Conservation (phyloP, 495 filamentous ascomycete species). For the Penicillium nucicola region DNA sequence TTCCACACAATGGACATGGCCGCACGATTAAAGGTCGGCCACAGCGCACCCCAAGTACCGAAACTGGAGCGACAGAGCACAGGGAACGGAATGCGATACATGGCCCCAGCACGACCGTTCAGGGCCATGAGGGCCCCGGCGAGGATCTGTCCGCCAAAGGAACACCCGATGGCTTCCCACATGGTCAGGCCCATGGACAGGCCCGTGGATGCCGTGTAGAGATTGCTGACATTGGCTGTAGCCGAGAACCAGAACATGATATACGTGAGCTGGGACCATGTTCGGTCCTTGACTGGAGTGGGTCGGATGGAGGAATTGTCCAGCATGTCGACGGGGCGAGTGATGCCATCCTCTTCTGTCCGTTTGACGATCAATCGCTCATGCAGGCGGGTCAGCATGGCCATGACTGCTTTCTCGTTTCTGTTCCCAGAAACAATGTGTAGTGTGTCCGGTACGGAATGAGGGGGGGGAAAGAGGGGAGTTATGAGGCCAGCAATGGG, state of each 20-base stretch:
- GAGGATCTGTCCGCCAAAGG: slow-evolving; percentile 29
- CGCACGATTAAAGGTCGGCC: slow-evolving; percentile 38
- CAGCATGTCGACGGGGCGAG: slow-evolving; percentile 19
- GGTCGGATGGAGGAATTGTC: slow-evolving; percentile 40
- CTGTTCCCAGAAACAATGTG: not conserved
- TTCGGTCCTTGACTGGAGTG: slow-evolving; percentile 28
- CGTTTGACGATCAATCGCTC: slow-evolving; percentile 18
- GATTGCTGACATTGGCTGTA: slow-evolving; percentile 36
- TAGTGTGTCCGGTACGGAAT: not conserved
- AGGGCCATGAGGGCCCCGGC: slow-evolving; percentile 33
- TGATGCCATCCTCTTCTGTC: slow-evolving; percentile 18
- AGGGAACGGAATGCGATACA: slow-evolving; percentile 37
- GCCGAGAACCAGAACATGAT: slow-evolving; percentile 40
- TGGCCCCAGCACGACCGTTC: slow-evolving; percentile 35
- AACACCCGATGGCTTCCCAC: slow-evolving; percentile 35
- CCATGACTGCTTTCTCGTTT: slow-evolving; percentile 3
- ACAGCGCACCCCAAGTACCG: slow-evolving; percentile 33
- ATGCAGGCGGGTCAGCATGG: slow-evolving; percentile 15
- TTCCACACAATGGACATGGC: slow-evolving; percentile 40
- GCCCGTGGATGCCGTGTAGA: slow-evolving; percentile 34
- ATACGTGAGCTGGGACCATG: slow-evolving; percentile 37
- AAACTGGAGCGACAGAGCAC: slow-evolving; percentile 35
- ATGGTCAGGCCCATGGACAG: slow-evolving; percentile 33
- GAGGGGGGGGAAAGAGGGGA: not conserved
- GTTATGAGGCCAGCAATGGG: not conserved